Evolutionary conservation across 257 asterid genomes (phyloP).

Genomic region (Ophiorrhiza pumila): DNA sequence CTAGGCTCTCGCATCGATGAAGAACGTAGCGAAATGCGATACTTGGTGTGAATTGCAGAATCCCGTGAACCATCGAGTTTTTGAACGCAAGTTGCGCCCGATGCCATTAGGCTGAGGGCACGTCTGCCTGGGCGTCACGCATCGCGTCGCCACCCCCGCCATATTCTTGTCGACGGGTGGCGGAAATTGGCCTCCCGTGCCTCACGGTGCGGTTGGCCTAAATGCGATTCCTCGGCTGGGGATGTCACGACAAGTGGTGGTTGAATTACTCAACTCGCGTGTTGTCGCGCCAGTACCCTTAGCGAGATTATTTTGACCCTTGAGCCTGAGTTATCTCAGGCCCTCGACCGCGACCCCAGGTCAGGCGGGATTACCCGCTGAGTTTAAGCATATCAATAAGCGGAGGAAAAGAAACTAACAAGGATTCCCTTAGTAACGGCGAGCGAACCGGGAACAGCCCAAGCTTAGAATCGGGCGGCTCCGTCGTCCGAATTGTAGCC

Average conservation of each 20-base stretch:
- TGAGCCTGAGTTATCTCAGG: too few species aligned
- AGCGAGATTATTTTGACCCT: too few species aligned
- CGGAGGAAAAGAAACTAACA: slow-evolving; percentile 55
- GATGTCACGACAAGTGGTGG: too few species aligned
- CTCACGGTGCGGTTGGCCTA: too few species aligned
- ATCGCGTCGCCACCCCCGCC: too few species aligned
- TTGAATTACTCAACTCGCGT: too few species aligned
- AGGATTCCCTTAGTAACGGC: slow-evolving; percentile 67
- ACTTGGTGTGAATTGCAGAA: slow-evolving; percentile 64
- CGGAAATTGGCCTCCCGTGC: too few species aligned
- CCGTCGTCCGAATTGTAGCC: neutral
- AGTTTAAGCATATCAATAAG: slow-evolving; percentile 52
- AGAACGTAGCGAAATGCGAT: slow-evolving; percentile 39
- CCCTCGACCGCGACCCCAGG: slow-evolving; percentile 7
- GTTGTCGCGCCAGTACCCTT: too few species aligned
- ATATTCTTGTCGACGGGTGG: too few species aligned
- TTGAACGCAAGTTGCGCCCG: slow-evolving; percentile 61
- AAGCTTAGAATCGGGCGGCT: slow-evolving; percentile 47
- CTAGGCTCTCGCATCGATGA: slow-evolving; percentile 39
- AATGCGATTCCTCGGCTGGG: too few species aligned
- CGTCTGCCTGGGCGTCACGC: slow-evolving; percentile 17
- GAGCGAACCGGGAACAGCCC: slow-evolving; percentile 53
- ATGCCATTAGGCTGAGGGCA: slow-evolving; percentile 26
- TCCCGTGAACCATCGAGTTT: slow-evolving; percentile 66
- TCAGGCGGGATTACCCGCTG: slow-evolving; percentile 38